These are phyloP conservation scores for Microcyclosporella mali DNA, from an alignment of 2,329 filamentous ascomycete species.

Conservation along the genomic window DNA sequence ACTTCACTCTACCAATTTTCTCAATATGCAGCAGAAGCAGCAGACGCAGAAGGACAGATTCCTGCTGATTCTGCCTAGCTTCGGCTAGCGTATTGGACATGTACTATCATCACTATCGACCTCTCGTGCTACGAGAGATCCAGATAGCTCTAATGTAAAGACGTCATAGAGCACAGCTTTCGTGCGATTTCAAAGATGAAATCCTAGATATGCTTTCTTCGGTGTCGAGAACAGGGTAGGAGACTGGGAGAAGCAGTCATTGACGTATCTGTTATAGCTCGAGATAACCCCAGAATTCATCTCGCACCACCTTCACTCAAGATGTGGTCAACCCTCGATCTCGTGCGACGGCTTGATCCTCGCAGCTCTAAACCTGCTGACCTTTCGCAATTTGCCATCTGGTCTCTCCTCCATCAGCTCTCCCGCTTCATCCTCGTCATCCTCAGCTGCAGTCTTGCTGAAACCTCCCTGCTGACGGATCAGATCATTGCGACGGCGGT, in stretches of 20 bases:
- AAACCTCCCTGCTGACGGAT: slow-evolving; percentile 82
- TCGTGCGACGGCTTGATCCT: slow-evolving; percentile 24
- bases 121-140: background rate
- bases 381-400: slow-evolving; percentile 34
- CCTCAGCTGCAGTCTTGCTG: slow-evolving; percentile 48
- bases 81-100: background rate
- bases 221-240: no score
- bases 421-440: slow-evolving; percentile 53
- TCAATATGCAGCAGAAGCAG: no score
- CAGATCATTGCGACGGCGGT: slow-evolving; percentile 72
- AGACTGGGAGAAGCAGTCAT: no score
- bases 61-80: background rate
- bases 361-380: slow-evolving; percentile 35
- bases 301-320: no score
- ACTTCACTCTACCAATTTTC: no score
- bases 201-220: no score
- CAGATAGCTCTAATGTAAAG: background rate
- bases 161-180: background rate
- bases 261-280: no score
- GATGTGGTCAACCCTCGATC: no score
- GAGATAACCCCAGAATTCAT: no score
- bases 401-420: slow-evolving; percentile 50
- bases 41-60: no score
- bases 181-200: background rate
- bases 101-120: background rate